phyloP scores from a whole-genome alignment of 2,329 filamentous ascomycete species.

The Arthrobotrys entomopaga region DNA sequence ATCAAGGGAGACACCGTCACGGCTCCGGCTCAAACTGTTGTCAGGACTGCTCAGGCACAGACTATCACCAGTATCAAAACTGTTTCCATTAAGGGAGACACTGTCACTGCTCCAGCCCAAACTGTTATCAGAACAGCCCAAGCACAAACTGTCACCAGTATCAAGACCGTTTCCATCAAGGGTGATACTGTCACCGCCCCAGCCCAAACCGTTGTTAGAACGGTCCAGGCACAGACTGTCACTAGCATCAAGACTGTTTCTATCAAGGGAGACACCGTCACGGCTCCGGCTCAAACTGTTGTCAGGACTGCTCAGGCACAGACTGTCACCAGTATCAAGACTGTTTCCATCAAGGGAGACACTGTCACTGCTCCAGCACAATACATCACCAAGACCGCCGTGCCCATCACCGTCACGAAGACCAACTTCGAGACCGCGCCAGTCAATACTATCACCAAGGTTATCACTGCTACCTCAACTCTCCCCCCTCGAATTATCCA shows the following conservation, averaged over 20 bases:
- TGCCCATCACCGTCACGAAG: constrained; percentile 4
- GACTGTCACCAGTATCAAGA: neutral
- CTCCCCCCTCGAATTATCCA: neutral
- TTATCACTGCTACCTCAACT: neutral
- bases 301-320: neutral
- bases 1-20: neutral
- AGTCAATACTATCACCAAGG: neutral
- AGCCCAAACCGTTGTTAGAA: constrained; percentile 2
- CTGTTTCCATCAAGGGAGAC: neutral
- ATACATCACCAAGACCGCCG: neutral
- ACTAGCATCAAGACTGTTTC: constrained; percentile 8
- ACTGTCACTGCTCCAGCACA: neutral
- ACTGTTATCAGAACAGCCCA: neutral
- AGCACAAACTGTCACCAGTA: neutral
- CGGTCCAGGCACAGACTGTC: neutral
- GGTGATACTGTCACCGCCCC: neutral
- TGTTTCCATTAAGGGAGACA: constrained; percentile 1
- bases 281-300: constrained; percentile 3
- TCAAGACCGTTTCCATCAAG: neutral
- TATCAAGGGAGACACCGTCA: constrained; percentile 1
- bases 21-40: neutral
- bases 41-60: neutral
- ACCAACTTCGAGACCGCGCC: neutral
- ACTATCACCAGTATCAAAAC: constrained; percentile 4
- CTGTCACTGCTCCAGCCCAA: neutral